Base-by-base conservation (phyloP, 306 rosid species). In the Cicer chorassanicum region DNA sequence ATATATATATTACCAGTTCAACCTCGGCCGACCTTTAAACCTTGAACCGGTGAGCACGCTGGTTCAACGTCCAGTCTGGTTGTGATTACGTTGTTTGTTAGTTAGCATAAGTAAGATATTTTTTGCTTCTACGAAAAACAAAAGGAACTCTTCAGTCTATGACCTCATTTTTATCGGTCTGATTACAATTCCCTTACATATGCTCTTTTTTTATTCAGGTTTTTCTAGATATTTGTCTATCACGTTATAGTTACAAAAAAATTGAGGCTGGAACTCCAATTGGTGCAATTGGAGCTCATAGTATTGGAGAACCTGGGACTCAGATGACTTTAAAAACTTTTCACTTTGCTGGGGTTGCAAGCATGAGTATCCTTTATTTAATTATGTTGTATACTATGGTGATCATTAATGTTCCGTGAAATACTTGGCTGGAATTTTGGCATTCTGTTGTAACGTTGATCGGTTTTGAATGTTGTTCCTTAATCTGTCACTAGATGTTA, bases 261-360 rank as follows among this genome's bases (percentile, higher is more conserved):
- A 82, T 91, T 15, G 98, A 93, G 86, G 90, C 91, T 74, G 98
- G 98, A 82, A 89, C 96, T 75, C 96, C 97, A 15, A 86, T 91
- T 68, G 97, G 98, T 73, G 96, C 92, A 59, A 91, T 92, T 81
- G 98, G 98, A 79, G 98, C 96, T 78, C 97, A 91, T 81, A 93
- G 98, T 87, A 93, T 93, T 82, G 98, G 98, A 71, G 98, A 93
- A 56, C 98, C 98, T 66, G 98, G 98, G 87, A 91, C 98, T 34
- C 98, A 93, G 78, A 91, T 93, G 98, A 91, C 97, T 49, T 77
- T 93, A 73, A 93, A 91, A 87, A 93, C 96, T 71, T 93, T 93
- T 81, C 98, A 93, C 82, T 91, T 91, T 85, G 98, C 98, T 75
- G 98, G 98, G 83, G 97, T 93, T 88, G 97, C 97, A 61, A 93